Evolutionary conservation across 2,329 filamentous ascomycete genomes (phyloP), one percentile per base, ranked within the genome.

Genomic region (Hirsutella rhossiliensis): DNA sequence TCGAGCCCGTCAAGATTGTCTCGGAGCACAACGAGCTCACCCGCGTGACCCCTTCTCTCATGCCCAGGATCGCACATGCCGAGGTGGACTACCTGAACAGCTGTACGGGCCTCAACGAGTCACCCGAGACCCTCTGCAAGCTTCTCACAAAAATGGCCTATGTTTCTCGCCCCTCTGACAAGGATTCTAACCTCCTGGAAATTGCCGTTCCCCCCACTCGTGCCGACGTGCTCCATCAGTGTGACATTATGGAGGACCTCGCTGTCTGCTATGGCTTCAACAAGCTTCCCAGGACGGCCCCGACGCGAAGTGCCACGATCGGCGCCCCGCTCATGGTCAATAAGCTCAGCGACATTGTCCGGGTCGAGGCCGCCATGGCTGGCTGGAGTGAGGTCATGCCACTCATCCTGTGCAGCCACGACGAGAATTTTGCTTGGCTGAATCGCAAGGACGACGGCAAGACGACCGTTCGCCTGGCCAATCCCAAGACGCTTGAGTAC

Each of bases 251-350:
- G 90, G 92, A 98, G 68, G 94, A 98, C 60, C 82, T 94, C 18
- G 92, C 88, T 36, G 92, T 98, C 51, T 88, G 87, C 43, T 96
- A 97, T 63, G 92, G 94, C 52, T 98, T 95, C 76, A 98, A 98
- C 73, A 87, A 85, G 50, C 81, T 98, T 17, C 89, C 90, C 1
- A 82, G 88, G 43, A 80, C 83, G 41, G 87, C 90, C 57, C 88
- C 89, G 9, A 88, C 82, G 63, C 89, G 88, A 59, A 84, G 85
- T 20, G 84, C 83, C 44, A 92, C 87, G 6, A 80, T 96, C 48
- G 94, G 87, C 40, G 84, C 87, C 45, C 87, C 89, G 11, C 74
- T 97, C 11, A 78, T 80, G 47, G 83, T 98, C 66, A 98, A 98
- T 75, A 97, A 96, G 68, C 82, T 98, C 36, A 76, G 76, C 48